phyloP scores from a whole-genome alignment of 139 green algal genomes.

The Marvania coccoides region DNA sequence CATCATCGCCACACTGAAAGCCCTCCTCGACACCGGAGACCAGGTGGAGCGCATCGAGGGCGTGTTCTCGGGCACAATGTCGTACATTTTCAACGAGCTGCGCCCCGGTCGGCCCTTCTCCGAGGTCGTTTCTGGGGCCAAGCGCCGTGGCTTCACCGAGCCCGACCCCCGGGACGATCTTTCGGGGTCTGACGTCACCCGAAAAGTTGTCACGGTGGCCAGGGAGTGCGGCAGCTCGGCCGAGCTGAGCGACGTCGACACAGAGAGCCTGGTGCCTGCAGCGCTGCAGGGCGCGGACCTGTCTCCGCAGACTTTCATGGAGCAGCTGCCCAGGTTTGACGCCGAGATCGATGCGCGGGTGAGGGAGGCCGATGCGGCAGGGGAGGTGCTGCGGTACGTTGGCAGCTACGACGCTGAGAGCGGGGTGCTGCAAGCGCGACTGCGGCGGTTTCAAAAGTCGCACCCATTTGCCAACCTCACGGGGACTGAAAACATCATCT shows the following conservation, averaged over 20 bases:
- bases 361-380: conserved; percentile 49
- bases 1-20: conserved; percentile 63
- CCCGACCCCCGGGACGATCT: conserved; percentile 74
- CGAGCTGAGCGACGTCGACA: conserved; percentile 57
- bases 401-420: conserved; percentile 68
- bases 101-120: conserved; percentile 36
- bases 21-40: conserved; percentile 64
- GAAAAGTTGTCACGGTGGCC: conserved; percentile 87
- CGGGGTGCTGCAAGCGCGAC: conserved; percentile 47
- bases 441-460: conserved; percentile 41
- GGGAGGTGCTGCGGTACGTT: conserved; percentile 84
- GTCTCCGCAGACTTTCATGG: conserved; percentile 59
- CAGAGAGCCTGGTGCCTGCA: conserved; percentile 79
- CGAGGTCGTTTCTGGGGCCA: conserved; percentile 52
- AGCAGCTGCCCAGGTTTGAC: conserved; percentile 68
- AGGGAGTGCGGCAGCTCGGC: conserved; percentile 70
- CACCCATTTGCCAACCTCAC: conserved; percentile 84
- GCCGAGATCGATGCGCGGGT: conserved; percentile 52
- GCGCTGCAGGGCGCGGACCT: conserved; percentile 21
- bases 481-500: conserved; percentile 88
- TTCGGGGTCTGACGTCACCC: conserved; percentile 57
- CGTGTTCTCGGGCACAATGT: conserved; percentile 64
- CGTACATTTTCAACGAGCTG: conserved; percentile 80
- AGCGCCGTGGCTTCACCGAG: conserved; percentile 62
- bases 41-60: conserved; percentile 52